Percentiles rank a stretch among this genome's conserved stretches.
Evolutionary conservation across 768 basidiomycete species (phyloP).

Genomic region (Epithele typhae): DNA sequence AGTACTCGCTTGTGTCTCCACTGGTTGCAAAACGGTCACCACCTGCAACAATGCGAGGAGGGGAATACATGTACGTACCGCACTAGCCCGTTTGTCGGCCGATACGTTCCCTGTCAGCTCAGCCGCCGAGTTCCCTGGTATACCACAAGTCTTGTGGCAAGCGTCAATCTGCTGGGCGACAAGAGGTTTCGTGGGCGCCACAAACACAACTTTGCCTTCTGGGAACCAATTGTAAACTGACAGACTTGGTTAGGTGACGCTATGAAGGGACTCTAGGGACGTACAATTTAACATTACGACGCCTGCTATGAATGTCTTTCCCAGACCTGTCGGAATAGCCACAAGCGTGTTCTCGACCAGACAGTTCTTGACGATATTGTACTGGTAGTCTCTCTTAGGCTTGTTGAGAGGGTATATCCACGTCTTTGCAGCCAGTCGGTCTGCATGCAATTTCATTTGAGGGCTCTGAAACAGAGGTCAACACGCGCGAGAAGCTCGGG

Average conservation of each 20-base stretch:
- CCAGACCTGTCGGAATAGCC: constrained; percentile 91
- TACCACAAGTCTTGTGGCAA: constrained; percentile 90
- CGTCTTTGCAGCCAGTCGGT: constrained; percentile 73
- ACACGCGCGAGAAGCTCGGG: not conserved
- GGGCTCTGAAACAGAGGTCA: constrained; percentile 21
- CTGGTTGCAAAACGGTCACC: constrained; percentile 31
- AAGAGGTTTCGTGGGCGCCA: constrained; percentile 94
- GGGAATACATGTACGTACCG: constrained; percentile 40
- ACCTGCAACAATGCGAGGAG: not conserved
- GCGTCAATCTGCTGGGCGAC: constrained; percentile 95
- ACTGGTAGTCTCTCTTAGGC: constrained; percentile 90
- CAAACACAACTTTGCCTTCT: constrained; percentile 86
- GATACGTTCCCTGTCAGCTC: constrained; percentile 82
- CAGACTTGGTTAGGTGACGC: constrained; percentile 2
- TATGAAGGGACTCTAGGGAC: constrained; percentile 14
- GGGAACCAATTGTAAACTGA: constrained; percentile 92
- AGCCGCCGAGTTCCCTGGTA: constrained; percentile 78
- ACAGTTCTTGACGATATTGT: constrained; percentile 81
- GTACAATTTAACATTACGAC: constrained; percentile 94
- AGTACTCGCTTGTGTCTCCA: constrained; percentile 84
- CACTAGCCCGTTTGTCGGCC: constrained; percentile 46
- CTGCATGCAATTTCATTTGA: constrained; percentile 73
- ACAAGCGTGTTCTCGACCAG: constrained; percentile 93
- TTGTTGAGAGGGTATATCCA: constrained; percentile 93
- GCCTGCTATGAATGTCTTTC: constrained; percentile 97